Percentiles rank a stretch among this genome's conserved stretches.
Evolutionary conservation across 768 basidiomycete genomes (phyloP).

Genomic region (Kwoniella sp.): DNA sequence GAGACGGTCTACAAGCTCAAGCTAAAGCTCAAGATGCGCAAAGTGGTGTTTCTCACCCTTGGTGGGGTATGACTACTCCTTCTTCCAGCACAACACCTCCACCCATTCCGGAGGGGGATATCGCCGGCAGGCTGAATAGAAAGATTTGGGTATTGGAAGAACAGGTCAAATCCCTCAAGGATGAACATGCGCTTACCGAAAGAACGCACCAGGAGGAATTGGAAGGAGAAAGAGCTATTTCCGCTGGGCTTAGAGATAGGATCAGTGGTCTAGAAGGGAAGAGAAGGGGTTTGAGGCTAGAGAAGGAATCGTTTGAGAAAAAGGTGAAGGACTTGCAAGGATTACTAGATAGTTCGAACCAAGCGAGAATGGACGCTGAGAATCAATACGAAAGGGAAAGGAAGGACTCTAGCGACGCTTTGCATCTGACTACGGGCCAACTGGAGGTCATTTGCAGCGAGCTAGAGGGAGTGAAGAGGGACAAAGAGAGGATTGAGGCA

Average conservation of each 20-base stretch:
- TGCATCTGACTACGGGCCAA: neutral
- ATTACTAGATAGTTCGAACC: neutral
- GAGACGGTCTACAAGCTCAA: conserved; percentile 19
- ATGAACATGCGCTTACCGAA: conserved; percentile 11
- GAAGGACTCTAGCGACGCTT: neutral
- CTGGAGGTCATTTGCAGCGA: neutral
- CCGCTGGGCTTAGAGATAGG: conserved; percentile 37
- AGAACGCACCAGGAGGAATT: conserved; percentile 18
- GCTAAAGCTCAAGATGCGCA: neutral
- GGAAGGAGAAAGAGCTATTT: conserved; percentile 30
- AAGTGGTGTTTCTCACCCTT: neutral
- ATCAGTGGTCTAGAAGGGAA: conserved; percentile 42
- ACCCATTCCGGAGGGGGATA: conserved; percentile 11
- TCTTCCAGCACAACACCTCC: neutral
- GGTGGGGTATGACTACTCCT: neutral
- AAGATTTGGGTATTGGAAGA: conserved; percentile 30
- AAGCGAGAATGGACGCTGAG: neutral
- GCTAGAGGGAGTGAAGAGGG: neutral
- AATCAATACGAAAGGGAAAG: neutral
- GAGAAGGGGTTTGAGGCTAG: conserved; percentile 12
- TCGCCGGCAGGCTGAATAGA: conserved; percentile 27
- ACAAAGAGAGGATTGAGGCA: neutral
- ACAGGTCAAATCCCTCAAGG: conserved; percentile 4
- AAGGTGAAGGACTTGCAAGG: conserved; percentile 5
- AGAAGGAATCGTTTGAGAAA: conserved; percentile 9